Base-by-base conservation (phyloP, 2,329 filamentous ascomycete species). In the Trichoderma sp. region DNA sequence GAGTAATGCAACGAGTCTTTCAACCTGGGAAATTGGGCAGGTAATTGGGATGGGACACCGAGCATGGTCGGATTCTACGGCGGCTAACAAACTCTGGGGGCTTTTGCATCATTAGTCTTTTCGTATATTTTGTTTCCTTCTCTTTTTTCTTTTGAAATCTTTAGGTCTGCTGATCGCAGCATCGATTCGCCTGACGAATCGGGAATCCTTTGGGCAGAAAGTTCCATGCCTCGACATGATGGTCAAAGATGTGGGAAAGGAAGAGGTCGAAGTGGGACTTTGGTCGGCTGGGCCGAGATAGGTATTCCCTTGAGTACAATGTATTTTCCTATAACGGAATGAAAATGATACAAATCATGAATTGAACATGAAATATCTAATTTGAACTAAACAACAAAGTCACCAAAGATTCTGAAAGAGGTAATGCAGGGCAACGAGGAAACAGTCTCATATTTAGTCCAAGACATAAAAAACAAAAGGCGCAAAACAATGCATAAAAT, bases 51-150 rank as follows among this genome's bases (percentile, higher is more conserved):
- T 24, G 56, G 52, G 63, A 30, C 63, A 51, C 63, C 39, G 39
- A 39, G 37, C 54, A 51, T 56, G 49, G 32, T 59, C 54, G 39
- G 54, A 39, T 66, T 66, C 28, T 59, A 58, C 54, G 54, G 63
- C 16, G 54, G 54, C 14, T 21, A 66, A 51, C 54, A 49, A 58
- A 66, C 54, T 58, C 16, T 34, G 8, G 51, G 52, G 63, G 63
- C 63, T 54, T 59, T 51, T 66, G 63, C 59, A 66, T 49, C 28
- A 43, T 26, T 49, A n/a, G 52, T 65, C 11, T 37, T 24, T 37
- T 51, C 26, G 8, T 34, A 13, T 30, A 16, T 11, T 34, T 28
- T 39, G 7, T 3, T 24, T 34, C 18, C 43, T 46, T 10, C 8
- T n/a, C 43, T 46, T 49, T 21, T 7, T 21, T n/a, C 4, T 49